These are phyloP conservation scores for Cocos nucifera DNA, from an alignment of 176 grass and related monocot species.

Conservation along the genomic window DNA sequence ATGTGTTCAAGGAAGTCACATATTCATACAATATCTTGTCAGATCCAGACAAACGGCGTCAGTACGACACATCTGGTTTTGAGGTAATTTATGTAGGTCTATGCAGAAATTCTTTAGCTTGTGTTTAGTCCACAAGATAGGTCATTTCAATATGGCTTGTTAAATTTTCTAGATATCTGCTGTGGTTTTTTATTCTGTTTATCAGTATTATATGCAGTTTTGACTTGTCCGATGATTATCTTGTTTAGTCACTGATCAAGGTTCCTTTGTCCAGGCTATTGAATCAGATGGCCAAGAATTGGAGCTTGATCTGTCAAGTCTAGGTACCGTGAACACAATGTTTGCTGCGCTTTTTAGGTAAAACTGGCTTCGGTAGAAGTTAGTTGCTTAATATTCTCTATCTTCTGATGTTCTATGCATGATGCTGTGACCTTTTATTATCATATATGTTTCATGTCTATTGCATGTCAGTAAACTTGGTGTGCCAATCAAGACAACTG, in stretches of 20 bases:
- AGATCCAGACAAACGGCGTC: constrained; percentile 71
- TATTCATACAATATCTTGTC: constrained; percentile 93
- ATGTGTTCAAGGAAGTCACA: constrained; percentile 86
- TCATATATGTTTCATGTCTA: not conserved
- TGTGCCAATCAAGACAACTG: constrained; percentile 94
- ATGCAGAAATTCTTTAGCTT: too few species aligned
- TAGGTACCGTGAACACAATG: constrained; percentile 88
- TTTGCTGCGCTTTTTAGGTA: constrained; percentile 99
- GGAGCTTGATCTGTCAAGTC: constrained; percentile 95
- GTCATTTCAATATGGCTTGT: too few species aligned
- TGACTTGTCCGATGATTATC: too few species aligned
- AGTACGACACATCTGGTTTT: constrained; percentile 82
- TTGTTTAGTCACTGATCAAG: too few species aligned
- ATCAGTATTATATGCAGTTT: too few species aligned
- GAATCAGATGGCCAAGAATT: constrained; percentile 84
- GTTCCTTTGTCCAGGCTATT: constrained; percentile 46
- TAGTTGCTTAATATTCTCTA: not conserved
- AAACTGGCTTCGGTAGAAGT: not conserved
- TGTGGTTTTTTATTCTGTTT: too few species aligned
- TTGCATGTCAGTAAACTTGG: constrained; percentile 66
- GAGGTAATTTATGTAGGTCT: constrained; percentile 37
- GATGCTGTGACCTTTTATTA: too few species aligned
- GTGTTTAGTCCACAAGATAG: too few species aligned
- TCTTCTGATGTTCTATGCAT: not conserved
- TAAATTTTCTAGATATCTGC: too few species aligned